phyloP scores from a whole-genome alignment of 805 yeast genomes.

The Kodamaea nitidulidarum region DNA sequence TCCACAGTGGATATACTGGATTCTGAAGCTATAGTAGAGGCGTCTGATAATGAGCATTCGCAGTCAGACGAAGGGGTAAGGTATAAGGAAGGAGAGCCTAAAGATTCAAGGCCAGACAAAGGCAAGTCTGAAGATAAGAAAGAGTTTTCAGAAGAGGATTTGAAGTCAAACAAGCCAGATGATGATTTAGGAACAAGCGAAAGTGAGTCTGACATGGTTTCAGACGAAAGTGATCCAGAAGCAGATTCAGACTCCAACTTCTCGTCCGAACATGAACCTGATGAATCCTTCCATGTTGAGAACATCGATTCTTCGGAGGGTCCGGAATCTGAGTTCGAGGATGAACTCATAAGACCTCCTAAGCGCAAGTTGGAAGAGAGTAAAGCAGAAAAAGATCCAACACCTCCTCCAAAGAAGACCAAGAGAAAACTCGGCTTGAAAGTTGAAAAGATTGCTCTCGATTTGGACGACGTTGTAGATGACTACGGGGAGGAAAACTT shows the following conservation, averaged over 20 bases:
- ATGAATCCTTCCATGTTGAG: conserved; percentile 5
- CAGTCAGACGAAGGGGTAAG: too few relatives aligned
- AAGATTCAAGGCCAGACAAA: too few relatives aligned
- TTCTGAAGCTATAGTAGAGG: too few relatives aligned
- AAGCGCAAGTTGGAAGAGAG: conserved; percentile 4
- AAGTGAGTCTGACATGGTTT: too few relatives aligned
- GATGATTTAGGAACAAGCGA: not conserved
- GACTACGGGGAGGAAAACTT: conserved; percentile 34
- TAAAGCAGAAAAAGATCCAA: conserved; percentile 1
- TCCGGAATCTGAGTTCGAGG: conserved; percentile 5
- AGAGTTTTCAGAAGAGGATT: too few relatives aligned
- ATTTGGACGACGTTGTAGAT: conserved; percentile 20
- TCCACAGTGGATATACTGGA: too few relatives aligned
- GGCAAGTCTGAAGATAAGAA: too few relatives aligned
- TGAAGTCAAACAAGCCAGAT: too few relatives aligned
- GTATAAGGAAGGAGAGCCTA: too few relatives aligned
- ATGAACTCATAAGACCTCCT: conserved; percentile 1
- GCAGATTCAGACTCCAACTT: not conserved
- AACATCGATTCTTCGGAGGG: not conserved
- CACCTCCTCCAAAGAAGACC: conserved; percentile 4
- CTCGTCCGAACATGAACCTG: conserved; percentile 4
- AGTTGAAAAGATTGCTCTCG: conserved; percentile 8
- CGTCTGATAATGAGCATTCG: too few relatives aligned
- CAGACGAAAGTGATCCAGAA: too few relatives aligned
- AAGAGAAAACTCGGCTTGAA: conserved; percentile 6